phyloP scores from a whole-genome alignment of 2,329 filamentous ascomycete genomes.

The Arthroderma sp. region DNA sequence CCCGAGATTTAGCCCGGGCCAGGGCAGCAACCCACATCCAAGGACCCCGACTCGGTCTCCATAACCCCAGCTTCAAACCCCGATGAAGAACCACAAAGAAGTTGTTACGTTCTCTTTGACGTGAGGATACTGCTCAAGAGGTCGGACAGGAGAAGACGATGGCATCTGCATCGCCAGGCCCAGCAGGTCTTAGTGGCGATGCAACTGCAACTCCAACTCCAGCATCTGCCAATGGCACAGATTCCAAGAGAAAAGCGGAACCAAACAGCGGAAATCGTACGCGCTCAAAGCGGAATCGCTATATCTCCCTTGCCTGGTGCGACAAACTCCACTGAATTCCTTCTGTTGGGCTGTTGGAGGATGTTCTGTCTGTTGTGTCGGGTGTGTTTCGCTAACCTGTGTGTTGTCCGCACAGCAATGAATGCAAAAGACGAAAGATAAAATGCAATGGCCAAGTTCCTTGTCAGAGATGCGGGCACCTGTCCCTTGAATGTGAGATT shows the following conservation, averaged over 20 bases:
- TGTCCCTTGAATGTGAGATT: slow-evolving; percentile 43
- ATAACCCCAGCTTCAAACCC: too few relatives aligned
- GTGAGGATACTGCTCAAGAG: too few relatives aligned
- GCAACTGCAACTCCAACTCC: neutral
- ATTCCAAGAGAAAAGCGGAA: slow-evolving; percentile 31
- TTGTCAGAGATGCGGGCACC: slow-evolving; percentile 52
- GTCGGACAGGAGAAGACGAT: too few relatives aligned
- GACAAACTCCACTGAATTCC: neutral
- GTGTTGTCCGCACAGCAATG: slow-evolving; percentile 34
- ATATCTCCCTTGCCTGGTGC: slow-evolving; percentile 54
- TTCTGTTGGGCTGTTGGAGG: neutral
- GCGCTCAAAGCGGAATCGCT: slow-evolving; percentile 51
- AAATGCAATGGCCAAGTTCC: slow-evolving; percentile 55
- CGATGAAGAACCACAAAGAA: too few relatives aligned
- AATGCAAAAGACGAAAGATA: slow-evolving; percentile 54
- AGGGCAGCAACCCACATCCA: too few relatives aligned
- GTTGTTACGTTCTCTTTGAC: too few relatives aligned
- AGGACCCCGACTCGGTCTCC: too few relatives aligned
- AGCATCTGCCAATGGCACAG: slow-evolving; percentile 2
- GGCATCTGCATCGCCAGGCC: too few relatives aligned
- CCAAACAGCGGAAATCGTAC: slow-evolving; percentile 34
- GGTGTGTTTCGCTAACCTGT: neutral
- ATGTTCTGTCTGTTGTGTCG: neutral
- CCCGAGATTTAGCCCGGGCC: too few relatives aligned
- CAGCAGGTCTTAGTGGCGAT: neutral